Conservation (phyloP, 2,329 filamentous ascomycete species). For the Ophiostoma montium region DNA sequence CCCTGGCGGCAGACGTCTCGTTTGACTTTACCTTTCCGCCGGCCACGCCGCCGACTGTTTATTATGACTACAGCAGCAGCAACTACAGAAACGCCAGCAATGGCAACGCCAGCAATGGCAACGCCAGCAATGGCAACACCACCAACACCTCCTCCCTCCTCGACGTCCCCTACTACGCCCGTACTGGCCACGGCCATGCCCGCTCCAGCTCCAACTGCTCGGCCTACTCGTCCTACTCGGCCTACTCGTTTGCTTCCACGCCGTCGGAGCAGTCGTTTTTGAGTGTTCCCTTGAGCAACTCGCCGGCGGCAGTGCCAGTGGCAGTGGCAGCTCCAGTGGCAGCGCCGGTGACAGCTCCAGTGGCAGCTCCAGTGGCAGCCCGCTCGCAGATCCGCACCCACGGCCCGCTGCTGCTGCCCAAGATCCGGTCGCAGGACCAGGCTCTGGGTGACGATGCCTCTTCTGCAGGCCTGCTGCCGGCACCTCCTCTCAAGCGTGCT, state of each 20-base stretch:
- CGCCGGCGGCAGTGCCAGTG: too few species aligned
- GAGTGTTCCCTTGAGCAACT: constrained; percentile 25
- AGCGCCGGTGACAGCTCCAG: background rate
- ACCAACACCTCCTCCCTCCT: constrained; percentile 35
- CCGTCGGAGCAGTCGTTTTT: constrained; percentile 38
- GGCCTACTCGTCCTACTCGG: constrained; percentile 33
- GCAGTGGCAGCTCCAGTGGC: too few species aligned
- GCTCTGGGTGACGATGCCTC: constrained; percentile 42
- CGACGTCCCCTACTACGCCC: constrained; percentile 35
- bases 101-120: too few species aligned
- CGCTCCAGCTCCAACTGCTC: constrained; percentile 53
- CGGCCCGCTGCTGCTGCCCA: constrained; percentile 68
- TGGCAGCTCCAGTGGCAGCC: constrained; percentile 39
- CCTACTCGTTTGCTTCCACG: constrained; percentile 46
- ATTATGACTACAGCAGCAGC: constrained; percentile 32
- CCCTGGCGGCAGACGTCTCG: constrained; percentile 48
- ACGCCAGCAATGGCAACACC: too few species aligned
- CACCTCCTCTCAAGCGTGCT: constrained; percentile 36
- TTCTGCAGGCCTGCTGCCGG: constrained; percentile 24
- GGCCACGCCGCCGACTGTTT: constrained; percentile 30
- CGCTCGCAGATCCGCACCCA: constrained; percentile 58
- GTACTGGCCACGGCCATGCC: constrained; percentile 34
- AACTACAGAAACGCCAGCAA: too few species aligned
- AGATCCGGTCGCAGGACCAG: constrained; percentile 76
- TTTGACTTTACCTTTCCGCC: constrained; percentile 47